Evolutionary conservation across 345 rosid species (phyloP), one percentile per base, ranked within the genome.

Genomic region (Populus nigra): DNA sequence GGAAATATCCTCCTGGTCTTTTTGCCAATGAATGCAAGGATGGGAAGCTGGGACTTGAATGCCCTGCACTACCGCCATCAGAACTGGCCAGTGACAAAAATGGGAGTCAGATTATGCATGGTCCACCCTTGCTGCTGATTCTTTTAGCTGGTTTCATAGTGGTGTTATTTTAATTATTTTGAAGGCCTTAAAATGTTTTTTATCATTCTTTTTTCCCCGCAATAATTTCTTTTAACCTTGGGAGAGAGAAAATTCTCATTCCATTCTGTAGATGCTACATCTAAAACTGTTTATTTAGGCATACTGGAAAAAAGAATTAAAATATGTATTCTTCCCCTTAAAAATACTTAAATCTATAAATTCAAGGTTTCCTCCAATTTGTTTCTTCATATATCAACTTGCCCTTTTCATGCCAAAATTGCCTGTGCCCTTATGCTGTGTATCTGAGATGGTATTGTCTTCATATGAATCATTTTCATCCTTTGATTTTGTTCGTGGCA

Each of bases 1-100:
- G 84, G 41, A 79, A 74, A 25, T 79, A 79, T 41, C 78, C 82
- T 3, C 78, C 82, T 61, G 82, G 82, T 68, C 78, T 79, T 35
- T 79, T 79, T 25, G 71, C 78, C 29, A 74, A 36, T 35, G 53
- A 47, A 23, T 79, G 82, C 71, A 55, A 7, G 31, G 82, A 79
- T 5, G 78, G 78, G 33, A 79, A 45, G 50, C n/a, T 22, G 39
- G 84, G 80, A 6, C 84, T 81, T 63, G 84, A 7, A 7, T 81
- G 84, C 77, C 65, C 80, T 59, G 82, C 82, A 31, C 20, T 7
- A 11, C 8, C 84, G 0, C 80, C 84, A 41, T 66, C 80, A 22
- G 41, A 17, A 15, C 11, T 29, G 6, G 77, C 59, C 7, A 5
- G 23, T 36, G 70, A 59, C 13, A 61, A 20, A 1, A 68, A 39